Conservation (phyloP, 208 protist species). For the Trypanosoma mega region DNA sequence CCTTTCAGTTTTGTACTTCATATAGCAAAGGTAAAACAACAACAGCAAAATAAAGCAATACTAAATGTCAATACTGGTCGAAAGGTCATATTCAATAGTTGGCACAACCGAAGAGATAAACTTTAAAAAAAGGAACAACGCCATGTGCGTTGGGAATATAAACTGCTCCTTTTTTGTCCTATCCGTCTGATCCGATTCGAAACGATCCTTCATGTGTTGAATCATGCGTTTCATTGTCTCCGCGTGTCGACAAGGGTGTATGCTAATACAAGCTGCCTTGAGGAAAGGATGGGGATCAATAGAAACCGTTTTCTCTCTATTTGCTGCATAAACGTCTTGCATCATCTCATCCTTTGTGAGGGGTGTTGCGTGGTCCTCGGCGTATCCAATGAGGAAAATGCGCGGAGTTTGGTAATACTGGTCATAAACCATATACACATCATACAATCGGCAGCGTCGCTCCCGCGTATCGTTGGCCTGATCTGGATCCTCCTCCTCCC, state of each 20-base stretch:
- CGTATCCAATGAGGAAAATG: slow-evolving; percentile 96
- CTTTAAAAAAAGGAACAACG: slow-evolving; percentile 76
- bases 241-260: slow-evolving; percentile 96
- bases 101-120: slow-evolving; percentile 96
- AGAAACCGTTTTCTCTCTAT: slow-evolving; percentile 97
- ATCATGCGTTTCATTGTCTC: slow-evolving; percentile 95
- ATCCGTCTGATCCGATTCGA: slow-evolving; percentile 36
- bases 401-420: slow-evolving; percentile 97
- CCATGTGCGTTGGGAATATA: slow-evolving; percentile 49
- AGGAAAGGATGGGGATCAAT: slow-evolving; percentile 92
- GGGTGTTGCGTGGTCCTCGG: slow-evolving; percentile 57
- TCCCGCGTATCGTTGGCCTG: slow-evolving; percentile 11
- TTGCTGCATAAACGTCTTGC: slow-evolving; percentile 96
- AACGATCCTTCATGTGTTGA: slow-evolving; percentile 66
- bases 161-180: slow-evolving; percentile 38
- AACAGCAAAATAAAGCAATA: too few species aligned
- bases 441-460: slow-evolving; percentile 87
- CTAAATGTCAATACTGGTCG: slow-evolving; percentile 76
- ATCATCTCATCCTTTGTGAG: slow-evolving; percentile 92
- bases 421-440: slow-evolving; percentile 97
- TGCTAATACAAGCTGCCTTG: slow-evolving; percentile 84
- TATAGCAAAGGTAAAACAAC: too few species aligned
- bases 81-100: slow-evolving; percentile 96
- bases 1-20: too few species aligned
- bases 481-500: slow-evolving; percentile 33